Evolutionary conservation across 805 yeast species (phyloP).

Genomic region (Ogataea corticis): DNA sequence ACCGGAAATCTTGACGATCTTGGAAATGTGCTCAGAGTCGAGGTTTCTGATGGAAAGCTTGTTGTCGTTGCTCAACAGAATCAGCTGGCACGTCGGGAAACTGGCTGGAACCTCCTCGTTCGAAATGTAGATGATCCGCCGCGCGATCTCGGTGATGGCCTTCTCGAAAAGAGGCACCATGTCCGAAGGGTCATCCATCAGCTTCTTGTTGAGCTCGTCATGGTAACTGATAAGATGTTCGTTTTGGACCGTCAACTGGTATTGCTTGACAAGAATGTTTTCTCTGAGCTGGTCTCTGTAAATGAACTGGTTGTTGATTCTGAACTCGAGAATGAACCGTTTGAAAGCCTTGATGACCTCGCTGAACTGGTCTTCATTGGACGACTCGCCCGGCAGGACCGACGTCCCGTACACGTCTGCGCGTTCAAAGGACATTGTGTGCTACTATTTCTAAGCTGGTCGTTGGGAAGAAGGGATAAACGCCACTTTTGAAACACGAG

Average conservation of each 20-base stretch:
- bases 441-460: neutral
- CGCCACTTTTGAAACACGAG: conserved; percentile 1
- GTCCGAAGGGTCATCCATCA: conserved; percentile 84
- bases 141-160: conserved; percentile 85
- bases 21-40: conserved; percentile 84
- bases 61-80: conserved; percentile 70
- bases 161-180: conserved; percentile 83
- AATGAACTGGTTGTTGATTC: conserved; percentile 77
- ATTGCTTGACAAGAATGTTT: conserved; percentile 75
- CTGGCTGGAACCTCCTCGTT: conserved; percentile 49
- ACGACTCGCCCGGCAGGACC: conserved; percentile 82
- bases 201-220: conserved; percentile 82
- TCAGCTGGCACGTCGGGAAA: conserved; percentile 83
- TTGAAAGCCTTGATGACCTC: conserved; percentile 78
- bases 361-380: conserved; percentile 59
- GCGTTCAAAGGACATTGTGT: conserved; percentile 68
- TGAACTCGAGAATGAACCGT: conserved; percentile 79
- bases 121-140: conserved; percentile 58
- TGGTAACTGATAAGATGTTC: conserved; percentile 86
- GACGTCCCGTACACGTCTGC: conserved; percentile 73
- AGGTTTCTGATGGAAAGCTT: conserved; percentile 75
- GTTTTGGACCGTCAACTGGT: conserved; percentile 68
- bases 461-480: conserved; percentile 1
- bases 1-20: conserved; percentile 88
- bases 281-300: conserved; percentile 91